Evolutionary conservation across 495 filamentous ascomycete species (phyloP).

Genomic region (Aspergillus funiculosus): DNA sequence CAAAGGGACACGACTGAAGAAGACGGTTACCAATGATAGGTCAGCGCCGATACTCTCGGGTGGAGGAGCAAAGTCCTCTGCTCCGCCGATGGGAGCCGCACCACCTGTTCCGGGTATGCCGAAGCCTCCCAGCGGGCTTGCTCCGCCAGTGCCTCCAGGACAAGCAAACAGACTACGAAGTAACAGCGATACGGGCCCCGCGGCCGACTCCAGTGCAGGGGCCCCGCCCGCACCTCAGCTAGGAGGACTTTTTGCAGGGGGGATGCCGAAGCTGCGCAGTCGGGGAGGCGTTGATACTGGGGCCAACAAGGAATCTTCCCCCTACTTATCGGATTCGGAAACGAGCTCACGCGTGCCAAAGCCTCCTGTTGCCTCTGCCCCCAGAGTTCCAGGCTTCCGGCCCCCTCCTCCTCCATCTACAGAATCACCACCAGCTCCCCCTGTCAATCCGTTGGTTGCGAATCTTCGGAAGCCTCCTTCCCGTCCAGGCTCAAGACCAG

Average conservation of each 20-base stretch:
- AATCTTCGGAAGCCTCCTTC: conserved; percentile 55
- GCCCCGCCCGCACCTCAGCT: conserved; percentile 69
- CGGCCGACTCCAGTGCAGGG: conserved; percentile 33
- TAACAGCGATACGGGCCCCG: conserved; percentile 66
- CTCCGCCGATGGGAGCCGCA: conserved; percentile 61
- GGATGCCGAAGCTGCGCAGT: conserved; percentile 91
- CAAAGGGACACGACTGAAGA: conserved; percentile 76
- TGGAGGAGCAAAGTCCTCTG: conserved; percentile 50
- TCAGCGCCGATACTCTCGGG: conserved; percentile 68
- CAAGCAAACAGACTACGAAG: conserved; percentile 62
- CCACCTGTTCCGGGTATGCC: conserved; percentile 71
- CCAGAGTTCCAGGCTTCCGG: conserved; percentile 54
- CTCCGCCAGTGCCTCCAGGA: conserved; percentile 63
- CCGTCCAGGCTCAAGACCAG: conserved; percentile 48
- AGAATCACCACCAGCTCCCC: conserved; percentile 44
- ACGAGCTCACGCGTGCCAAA: conserved; percentile 53
- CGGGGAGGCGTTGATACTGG: conserved; percentile 87
- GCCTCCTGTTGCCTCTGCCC: conserved; percentile 54
- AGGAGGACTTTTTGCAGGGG: conserved; percentile 83
- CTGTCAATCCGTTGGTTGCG: conserved; percentile 53
- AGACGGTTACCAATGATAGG: conserved; percentile 89
- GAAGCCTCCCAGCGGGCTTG: conserved; percentile 60
- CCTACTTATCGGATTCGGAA: conserved; percentile 78
- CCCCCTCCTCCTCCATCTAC: conserved; percentile 51
- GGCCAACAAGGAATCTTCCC: conserved; percentile 60